Evolutionary conservation across 768 basidiomycete species (phyloP), one percentile per base, ranked within the genome.

Genomic region (Psilocybe azurescens): DNA sequence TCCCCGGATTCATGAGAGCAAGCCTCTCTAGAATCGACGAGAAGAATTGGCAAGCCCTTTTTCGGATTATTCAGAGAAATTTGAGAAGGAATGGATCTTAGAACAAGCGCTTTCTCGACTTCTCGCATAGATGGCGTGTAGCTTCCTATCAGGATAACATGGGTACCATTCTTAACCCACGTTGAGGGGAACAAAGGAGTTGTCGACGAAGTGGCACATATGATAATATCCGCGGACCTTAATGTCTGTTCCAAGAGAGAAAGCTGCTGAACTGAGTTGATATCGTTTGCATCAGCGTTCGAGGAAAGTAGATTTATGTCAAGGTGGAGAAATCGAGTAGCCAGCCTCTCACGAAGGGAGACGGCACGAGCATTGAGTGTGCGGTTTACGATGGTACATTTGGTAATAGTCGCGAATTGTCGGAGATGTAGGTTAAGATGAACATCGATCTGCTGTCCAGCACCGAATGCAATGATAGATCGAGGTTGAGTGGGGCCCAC

Each of bases 71-170:
- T 33, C n/a, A 6, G 13, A n/a, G 8, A 33, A 28, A 52, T 30
- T 13, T 33, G 30, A 11, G 51, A 52, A 1, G 28, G 30, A 16
- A 75, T 56, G 0, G 89, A 87, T 2, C 91, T 78, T 29, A 73
- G 68, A 10, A 95, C 73, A 13, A 95, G 79, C 0, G 74, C 77
- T 0, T 67, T 71, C 29, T 91, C 87, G 6, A 94, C 84, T 71
- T 97, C 94, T 47, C 80, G 82, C 95, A 96, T 97, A 2, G 75
- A 69, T 1, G 90, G 90, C 16, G 81, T 95, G 69, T 93, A 96
- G 59, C 91, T 93, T 5, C 94, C 94, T 29, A 94, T 85, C 2
- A 95, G 77, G 59, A 93, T 86, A 36, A 96, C 67, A 65, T 93
- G 90, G 0, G 90, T 81, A 0, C 87, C 87, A 1, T 81, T 72